Conservation (phyloP, 768 basidiomycete genomes). For the Lactarius sanguifluus region DNA sequence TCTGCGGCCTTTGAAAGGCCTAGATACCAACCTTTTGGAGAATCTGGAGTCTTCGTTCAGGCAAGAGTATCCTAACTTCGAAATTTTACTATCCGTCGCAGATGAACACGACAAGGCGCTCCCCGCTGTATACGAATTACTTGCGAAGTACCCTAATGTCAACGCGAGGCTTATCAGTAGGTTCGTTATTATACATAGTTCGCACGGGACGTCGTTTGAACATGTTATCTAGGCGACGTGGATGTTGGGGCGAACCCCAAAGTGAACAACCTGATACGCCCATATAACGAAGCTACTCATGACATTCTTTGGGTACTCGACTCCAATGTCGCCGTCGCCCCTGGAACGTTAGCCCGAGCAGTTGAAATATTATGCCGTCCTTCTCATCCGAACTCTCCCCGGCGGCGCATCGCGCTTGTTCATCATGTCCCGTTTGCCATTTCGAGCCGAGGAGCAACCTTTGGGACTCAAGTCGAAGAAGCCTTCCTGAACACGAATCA, state of each 20-base stretch:
- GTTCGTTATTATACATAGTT: slow-evolving; percentile 44
- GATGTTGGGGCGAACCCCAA: slow-evolving; percentile 93
- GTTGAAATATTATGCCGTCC: slow-evolving; percentile 68
- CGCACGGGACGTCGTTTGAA: slow-evolving; percentile 2
- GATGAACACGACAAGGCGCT: slow-evolving; percentile 86
- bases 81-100: slow-evolving; percentile 90
- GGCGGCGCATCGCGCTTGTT: slow-evolving; percentile 71
- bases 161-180: slow-evolving; percentile 72
- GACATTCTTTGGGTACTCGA: slow-evolving; percentile 97
- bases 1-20: slow-evolving; percentile 89
- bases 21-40: slow-evolving; percentile 78
- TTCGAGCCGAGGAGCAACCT: slow-evolving; percentile 55
- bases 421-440: slow-evolving; percentile 94
- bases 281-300: slow-evolving; percentile 76
- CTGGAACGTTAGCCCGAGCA: slow-evolving; percentile 78
- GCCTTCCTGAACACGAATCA: slow-evolving; percentile 97
- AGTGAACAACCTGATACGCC: slow-evolving; percentile 90
- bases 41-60: slow-evolving; percentile 91
- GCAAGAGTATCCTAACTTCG: slow-evolving; percentile 90
- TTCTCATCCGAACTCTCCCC: slow-evolving; percentile 35
- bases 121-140: slow-evolving; percentile 73
- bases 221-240: slow-evolving; percentile 59
- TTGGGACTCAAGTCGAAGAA: slow-evolving; percentile 87
- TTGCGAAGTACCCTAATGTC: slow-evolving; percentile 74
- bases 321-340: slow-evolving; percentile 80